A percentile compares a stretch with the other conserved stretches of the same genome.
Conservation (phyloP, 345 rosid species). For the Psidium guajava region DNA sequence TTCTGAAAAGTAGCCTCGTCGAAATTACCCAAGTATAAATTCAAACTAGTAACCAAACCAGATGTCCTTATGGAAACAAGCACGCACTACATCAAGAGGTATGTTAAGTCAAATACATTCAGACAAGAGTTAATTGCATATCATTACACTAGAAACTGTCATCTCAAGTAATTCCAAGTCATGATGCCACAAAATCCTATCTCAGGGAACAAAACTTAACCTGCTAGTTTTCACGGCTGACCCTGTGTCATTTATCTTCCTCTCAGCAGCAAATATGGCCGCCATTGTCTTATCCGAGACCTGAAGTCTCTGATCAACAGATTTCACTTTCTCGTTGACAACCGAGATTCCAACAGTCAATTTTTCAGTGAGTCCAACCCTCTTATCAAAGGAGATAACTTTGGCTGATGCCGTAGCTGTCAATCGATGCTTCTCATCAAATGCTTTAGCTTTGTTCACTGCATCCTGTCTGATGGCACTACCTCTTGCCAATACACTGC, state of each 20-base stretch:
- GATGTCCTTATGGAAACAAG: not conserved
- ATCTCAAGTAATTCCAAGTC: not conserved
- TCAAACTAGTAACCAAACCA: not conserved
- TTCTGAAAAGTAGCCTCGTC: not conserved
- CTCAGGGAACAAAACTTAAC: slow-evolving; percentile 12
- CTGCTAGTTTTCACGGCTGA: slow-evolving; percentile 98
- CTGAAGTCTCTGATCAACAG: slow-evolving; percentile 89
- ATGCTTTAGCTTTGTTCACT: slow-evolving; percentile 84
- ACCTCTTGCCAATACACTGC: slow-evolving; percentile 72
- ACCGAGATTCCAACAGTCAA: slow-evolving; percentile 72
- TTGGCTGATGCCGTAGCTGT: slow-evolving; percentile 89
- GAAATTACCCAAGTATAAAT: not conserved
- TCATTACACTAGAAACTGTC: not conserved
- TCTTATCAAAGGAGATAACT: slow-evolving; percentile 66
- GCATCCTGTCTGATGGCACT: slow-evolving; percentile 90
- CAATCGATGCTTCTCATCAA: slow-evolving; percentile 78
- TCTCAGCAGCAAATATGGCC: slow-evolving; percentile 90
- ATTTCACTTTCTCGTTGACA: slow-evolving; percentile 88
- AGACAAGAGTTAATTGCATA: not conserved
- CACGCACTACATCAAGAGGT: not conserved
- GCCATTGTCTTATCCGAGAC: slow-evolving; percentile 98
- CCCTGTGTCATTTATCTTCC: slow-evolving; percentile 84
- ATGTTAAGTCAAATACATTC: not conserved
- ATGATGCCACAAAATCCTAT: not conserved
- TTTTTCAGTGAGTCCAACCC: slow-evolving; percentile 80